These are phyloP conservation scores for Marasmius fiardii DNA, from an alignment of 1,284 basidiomycete genomes.

Conservation along the genomic window DNA sequence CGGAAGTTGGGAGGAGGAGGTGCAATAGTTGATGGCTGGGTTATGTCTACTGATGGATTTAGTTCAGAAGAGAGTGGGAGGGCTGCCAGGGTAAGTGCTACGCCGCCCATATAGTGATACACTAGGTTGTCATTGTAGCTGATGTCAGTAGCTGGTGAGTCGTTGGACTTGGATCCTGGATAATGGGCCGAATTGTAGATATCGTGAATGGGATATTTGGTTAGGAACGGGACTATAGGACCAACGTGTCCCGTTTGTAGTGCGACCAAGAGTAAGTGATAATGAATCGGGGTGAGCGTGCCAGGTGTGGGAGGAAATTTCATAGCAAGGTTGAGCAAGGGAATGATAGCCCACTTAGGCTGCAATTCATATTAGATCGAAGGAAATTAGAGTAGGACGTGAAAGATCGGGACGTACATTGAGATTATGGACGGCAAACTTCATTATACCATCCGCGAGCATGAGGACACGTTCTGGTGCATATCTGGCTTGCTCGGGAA, in stretches of 20 bases:
- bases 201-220: conserved; percentile 13
- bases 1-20: conserved; percentile 61
- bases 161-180: conserved; percentile 16
- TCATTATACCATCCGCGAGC: conserved; percentile 46
- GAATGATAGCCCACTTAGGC: conserved; percentile 47
- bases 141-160: conserved; percentile 34
- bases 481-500: conserved; percentile 55
- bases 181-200: conserved; percentile 5
- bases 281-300: conserved; percentile 68
- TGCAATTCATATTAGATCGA: conserved; percentile 1
- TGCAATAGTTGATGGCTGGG: neutral
- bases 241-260: conserved; percentile 11
- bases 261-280: conserved; percentile 50
- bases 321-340: conserved; percentile 54
- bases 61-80: conserved; percentile 37
- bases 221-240: conserved; percentile 6
- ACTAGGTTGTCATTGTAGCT: conserved; percentile 71
- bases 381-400: neutral
- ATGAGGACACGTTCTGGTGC: conserved; percentile 51
- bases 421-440: conserved; percentile 31
- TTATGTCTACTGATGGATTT: neutral
- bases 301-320: conserved; percentile 56
- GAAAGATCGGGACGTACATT: conserved; percentile 25
- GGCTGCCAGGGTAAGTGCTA: conserved; percentile 20
- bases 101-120: conserved; percentile 73